Evolutionary conservation across 2,329 filamentous ascomycete species (phyloP).

Genomic region (Scytalidium sp.): DNA sequence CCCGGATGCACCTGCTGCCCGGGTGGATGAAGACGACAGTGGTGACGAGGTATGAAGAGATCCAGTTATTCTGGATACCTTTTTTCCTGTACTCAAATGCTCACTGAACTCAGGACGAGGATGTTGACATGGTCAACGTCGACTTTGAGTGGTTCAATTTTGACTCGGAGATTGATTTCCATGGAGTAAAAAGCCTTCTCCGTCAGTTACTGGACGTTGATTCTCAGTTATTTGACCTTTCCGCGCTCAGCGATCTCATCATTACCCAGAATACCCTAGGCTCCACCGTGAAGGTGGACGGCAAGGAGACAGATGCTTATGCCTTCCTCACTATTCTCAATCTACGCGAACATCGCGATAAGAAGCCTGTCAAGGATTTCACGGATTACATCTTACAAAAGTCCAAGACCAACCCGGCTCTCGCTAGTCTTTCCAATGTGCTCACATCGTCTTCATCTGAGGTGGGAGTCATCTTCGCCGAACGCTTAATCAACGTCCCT

Average conservation of each 20-base stretch:
- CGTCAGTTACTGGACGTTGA: slow-evolving; percentile 93
- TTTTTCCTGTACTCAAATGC: not conserved
- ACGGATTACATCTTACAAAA: slow-evolving; percentile 66
- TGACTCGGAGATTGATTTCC: slow-evolving; percentile 84
- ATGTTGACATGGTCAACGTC: slow-evolving; percentile 88
- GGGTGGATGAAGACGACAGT: slow-evolving; percentile 22
- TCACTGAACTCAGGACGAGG: slow-evolving; percentile 45
- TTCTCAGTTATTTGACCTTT: slow-evolving; percentile 80
- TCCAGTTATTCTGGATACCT: not conserved
- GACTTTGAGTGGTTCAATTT: slow-evolving; percentile 99
- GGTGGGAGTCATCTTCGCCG: slow-evolving; percentile 84
- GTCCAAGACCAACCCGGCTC: slow-evolving; percentile 45
- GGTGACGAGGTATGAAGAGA: slow-evolving; percentile 24
- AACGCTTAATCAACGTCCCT: slow-evolving; percentile 96
- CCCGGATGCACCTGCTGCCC: slow-evolving; percentile 21
- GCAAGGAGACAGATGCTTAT: slow-evolving; percentile 88
- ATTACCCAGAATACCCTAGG: slow-evolving; percentile 84
- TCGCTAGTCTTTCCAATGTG: slow-evolving; percentile 57
- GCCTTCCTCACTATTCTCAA: slow-evolving; percentile 90
- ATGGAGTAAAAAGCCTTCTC: slow-evolving; percentile 85
- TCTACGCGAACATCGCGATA: slow-evolving; percentile 72
- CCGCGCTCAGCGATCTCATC: slow-evolving; percentile 80
- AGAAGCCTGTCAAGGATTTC: slow-evolving; percentile 68
- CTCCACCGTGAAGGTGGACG: slow-evolving; percentile 96
- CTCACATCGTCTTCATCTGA: slow-evolving; percentile 53